phyloP scores from a whole-genome alignment of 495 filamentous ascomycete genomes.

The Astrocystis sublimbata region DNA sequence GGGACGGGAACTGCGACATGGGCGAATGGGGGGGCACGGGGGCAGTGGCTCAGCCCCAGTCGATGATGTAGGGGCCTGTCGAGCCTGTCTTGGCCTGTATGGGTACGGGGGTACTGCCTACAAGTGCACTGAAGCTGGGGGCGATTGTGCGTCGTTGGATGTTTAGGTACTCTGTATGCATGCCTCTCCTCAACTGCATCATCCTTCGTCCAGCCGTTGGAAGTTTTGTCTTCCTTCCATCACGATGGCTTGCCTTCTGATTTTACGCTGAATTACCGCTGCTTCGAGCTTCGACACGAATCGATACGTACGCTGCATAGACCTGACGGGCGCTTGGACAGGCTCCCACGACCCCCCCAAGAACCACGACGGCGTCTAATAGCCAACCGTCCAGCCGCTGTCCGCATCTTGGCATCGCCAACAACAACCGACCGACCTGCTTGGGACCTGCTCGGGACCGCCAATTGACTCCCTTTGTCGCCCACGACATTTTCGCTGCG shows the following conservation, averaged over 20 bases:
- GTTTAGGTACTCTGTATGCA: background rate
- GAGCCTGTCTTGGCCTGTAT: too few relatives aligned
- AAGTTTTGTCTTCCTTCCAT: too few relatives aligned
- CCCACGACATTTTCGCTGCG: conserved; percentile 9
- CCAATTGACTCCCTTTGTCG: background rate
- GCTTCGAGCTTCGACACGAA: conserved; percentile 1
- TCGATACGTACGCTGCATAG: background rate
- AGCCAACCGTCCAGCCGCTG: conserved; percentile 16
- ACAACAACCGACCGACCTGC: background rate
- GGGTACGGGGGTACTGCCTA: too few relatives aligned
- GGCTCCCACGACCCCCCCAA: background rate
- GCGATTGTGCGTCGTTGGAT: too few relatives aligned
- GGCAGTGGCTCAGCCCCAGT: conserved; percentile 2
- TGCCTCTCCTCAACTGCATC: background rate
- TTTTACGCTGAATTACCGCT: too few relatives aligned
- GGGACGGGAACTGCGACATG: background rate
- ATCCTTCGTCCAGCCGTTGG: background rate
- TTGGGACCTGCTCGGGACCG: background rate
- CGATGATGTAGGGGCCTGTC: background rate
- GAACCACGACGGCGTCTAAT: background rate
- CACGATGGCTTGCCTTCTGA: background rate
- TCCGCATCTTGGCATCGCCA: conserved; percentile 11
- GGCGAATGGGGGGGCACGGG: too few relatives aligned
- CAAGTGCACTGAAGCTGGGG: too few relatives aligned
- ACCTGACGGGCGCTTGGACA: background rate